Conservation (phyloP, 2,329 filamentous ascomycete species). For the Colletotrichum melonis region DNA sequence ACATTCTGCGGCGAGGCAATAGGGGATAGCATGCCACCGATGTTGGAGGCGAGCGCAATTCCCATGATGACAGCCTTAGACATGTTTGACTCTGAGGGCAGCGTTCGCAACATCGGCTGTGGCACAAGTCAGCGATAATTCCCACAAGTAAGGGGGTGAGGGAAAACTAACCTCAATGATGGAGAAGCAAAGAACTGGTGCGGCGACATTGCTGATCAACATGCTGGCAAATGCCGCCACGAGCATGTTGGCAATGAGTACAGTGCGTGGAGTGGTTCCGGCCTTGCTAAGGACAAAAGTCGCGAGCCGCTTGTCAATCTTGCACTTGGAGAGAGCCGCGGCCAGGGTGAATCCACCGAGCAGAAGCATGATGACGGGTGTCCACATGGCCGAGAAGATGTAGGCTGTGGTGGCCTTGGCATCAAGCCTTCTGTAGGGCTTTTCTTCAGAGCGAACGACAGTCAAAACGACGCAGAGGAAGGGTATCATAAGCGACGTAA, state of each 20-base stretch:
- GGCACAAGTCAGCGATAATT: constrained; percentile 14
- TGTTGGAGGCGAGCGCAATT: constrained; percentile 94
- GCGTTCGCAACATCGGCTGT: constrained; percentile 91
- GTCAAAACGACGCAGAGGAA: constrained; percentile 90
- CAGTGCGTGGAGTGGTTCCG: constrained; percentile 87
- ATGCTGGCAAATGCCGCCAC: constrained; percentile 98
- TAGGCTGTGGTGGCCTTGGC: constrained; percentile 84
- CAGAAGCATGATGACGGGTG: constrained; percentile 97
- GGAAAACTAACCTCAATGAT: constrained; percentile 83
- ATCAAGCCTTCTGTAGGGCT: constrained; percentile 66
- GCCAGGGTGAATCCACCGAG: constrained; percentile 96
- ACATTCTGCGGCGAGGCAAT: constrained; percentile 99
- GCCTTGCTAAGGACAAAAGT: constrained; percentile 97
- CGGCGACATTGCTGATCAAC: constrained; percentile 99
- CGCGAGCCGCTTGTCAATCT: constrained; percentile 96
- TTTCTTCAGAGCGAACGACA: constrained; percentile 82
- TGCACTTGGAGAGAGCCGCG: constrained; percentile 94
- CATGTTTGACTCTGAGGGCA: constrained; percentile 91
- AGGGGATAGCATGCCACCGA: constrained; percentile 94
- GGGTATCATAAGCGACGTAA: constrained; percentile 92
- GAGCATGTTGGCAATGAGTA: constrained; percentile 98
- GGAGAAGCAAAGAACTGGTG: constrained; percentile 95
- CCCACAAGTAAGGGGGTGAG: neutral
- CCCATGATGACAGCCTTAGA: constrained; percentile 95
- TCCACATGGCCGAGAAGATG: constrained; percentile 98